Percentiles rank a stretch among this genome's conserved stretches.
phyloP scores from a whole-genome alignment of 1,284 basidiomycete species.

The Trametes polyzona region DNA sequence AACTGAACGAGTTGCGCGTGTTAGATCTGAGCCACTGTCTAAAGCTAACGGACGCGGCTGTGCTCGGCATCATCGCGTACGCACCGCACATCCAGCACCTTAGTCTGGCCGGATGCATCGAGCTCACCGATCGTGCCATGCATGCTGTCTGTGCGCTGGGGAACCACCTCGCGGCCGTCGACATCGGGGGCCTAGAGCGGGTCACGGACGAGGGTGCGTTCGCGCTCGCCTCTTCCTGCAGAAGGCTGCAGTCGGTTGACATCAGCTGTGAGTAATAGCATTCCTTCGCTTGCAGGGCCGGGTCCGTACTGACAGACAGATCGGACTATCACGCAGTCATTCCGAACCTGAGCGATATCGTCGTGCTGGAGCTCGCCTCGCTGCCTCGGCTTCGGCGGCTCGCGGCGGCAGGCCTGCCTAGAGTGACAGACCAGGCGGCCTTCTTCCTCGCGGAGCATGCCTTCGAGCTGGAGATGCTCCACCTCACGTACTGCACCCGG shows the following conservation, averaged over 20 bases:
- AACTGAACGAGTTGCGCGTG: conserved; percentile 72
- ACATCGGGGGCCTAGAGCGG: conserved; percentile 77
- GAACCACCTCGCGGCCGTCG: conserved; percentile 79
- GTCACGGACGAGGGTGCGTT: conserved; percentile 86
- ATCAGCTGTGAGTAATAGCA: conserved; percentile 70
- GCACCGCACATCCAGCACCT: conserved; percentile 82
- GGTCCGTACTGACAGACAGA: conserved; percentile 52
- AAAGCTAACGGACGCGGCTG: conserved; percentile 75
- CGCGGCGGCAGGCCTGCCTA: conserved; percentile 77
- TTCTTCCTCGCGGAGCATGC: conserved; percentile 72
- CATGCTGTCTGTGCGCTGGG: conserved; percentile 75
- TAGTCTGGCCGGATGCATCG: conserved; percentile 81
- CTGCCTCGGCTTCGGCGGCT: conserved; percentile 79
- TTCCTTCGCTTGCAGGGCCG: background rate
- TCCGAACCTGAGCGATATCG: conserved; percentile 74
- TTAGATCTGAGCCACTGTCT: conserved; percentile 80
- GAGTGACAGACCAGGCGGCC: conserved; percentile 67
- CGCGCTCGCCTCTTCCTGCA: conserved; percentile 72
- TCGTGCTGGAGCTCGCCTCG: conserved; percentile 80
- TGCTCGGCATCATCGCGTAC: conserved; percentile 80
- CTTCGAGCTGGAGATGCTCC: conserved; percentile 77
- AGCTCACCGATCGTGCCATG: conserved; percentile 77
- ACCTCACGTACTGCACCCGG: conserved; percentile 88
- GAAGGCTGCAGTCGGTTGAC: conserved; percentile 81
- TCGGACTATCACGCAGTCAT: conserved; percentile 42